phyloP scores from a whole-genome alignment of 129 eudicot genomes.

The Tagetes erecta region DNA sequence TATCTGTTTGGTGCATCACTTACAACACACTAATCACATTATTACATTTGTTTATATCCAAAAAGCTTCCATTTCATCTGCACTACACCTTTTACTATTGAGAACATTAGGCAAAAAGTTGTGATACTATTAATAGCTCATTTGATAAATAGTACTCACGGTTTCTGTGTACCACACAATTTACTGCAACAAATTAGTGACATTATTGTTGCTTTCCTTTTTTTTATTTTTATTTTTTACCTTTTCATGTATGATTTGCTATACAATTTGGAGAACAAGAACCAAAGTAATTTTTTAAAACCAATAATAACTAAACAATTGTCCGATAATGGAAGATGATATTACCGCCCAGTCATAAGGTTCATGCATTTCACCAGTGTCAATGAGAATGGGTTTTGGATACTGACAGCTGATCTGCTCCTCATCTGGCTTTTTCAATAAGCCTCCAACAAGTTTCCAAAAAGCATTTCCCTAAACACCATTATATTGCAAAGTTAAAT shows the following conservation, averaged over 20 bases:
- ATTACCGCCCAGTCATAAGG: conserved; percentile 66
- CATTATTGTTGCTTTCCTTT: background rate
- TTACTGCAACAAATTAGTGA: background rate
- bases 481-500: background rate
- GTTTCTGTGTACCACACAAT: background rate
- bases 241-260: background rate
- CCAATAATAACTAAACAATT: conserved; percentile 16
- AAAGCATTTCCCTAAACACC: background rate
- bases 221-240: background rate
- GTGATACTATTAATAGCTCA: background rate
- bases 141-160: background rate
- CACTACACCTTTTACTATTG: background rate
- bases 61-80: background rate
- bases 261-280: background rate
- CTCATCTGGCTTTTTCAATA: conserved; percentile 43
- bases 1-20: background rate
- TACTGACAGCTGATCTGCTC: conserved; percentile 53
- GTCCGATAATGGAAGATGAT: background rate
- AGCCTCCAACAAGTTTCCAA: conserved; percentile 35
- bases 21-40: background rate
- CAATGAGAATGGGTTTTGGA: conserved; percentile 56
- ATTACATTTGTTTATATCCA: background rate
- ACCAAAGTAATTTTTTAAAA: conserved; percentile 2
- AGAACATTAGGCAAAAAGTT: background rate
- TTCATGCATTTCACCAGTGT: conserved; percentile 66